Conservation (phyloP, 495 filamentous ascomycete species). For the Paragyromitra xinjiangensis region DNA sequence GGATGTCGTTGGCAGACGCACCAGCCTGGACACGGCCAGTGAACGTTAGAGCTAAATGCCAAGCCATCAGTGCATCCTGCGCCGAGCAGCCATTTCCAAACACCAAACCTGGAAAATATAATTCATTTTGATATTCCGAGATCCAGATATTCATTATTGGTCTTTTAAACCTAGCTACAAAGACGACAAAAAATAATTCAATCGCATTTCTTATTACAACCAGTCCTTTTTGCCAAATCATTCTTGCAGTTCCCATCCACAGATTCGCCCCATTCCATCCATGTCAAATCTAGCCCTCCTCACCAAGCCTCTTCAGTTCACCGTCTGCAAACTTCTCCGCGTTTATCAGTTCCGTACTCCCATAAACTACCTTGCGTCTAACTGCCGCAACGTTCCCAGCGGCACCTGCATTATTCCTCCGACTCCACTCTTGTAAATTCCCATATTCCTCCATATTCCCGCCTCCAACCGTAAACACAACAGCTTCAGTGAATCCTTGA, state of each 20-base stretch:
- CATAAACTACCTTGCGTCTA: slow-evolving; percentile 87
- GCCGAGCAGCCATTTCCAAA: slow-evolving; percentile 14
- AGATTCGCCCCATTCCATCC: neutral
- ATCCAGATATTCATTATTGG: slow-evolving; percentile 11
- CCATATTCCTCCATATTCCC: slow-evolving; percentile 99
- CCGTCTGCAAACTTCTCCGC: slow-evolving; percentile 84
- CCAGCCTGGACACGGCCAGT: slow-evolving; percentile 37
- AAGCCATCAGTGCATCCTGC: slow-evolving; percentile 20
- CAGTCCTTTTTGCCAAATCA: slow-evolving; percentile 15
- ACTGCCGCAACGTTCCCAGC: slow-evolving; percentile 61
- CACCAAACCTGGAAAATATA: neutral
- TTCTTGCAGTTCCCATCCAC: neutral
- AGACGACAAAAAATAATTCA: slow-evolving; percentile 13
- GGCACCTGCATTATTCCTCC: slow-evolving; percentile 67
- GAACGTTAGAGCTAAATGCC: slow-evolving; percentile 34
- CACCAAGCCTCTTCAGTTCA: slow-evolving; percentile 81
- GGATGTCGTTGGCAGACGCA: slow-evolving; percentile 52
- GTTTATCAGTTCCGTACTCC: slow-evolving; percentile 92
- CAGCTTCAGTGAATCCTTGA: slow-evolving; percentile 92
- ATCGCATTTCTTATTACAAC: slow-evolving; percentile 41
- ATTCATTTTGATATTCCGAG: neutral
- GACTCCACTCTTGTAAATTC: slow-evolving; percentile 95
- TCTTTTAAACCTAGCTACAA: slow-evolving; percentile 24
- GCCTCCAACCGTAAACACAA: slow-evolving; percentile 96
- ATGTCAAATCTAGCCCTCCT: slow-evolving; percentile 63